phyloP scores from a whole-genome alignment of 768 basidiomycete genomes.

The Tulasnella sp. region DNA sequence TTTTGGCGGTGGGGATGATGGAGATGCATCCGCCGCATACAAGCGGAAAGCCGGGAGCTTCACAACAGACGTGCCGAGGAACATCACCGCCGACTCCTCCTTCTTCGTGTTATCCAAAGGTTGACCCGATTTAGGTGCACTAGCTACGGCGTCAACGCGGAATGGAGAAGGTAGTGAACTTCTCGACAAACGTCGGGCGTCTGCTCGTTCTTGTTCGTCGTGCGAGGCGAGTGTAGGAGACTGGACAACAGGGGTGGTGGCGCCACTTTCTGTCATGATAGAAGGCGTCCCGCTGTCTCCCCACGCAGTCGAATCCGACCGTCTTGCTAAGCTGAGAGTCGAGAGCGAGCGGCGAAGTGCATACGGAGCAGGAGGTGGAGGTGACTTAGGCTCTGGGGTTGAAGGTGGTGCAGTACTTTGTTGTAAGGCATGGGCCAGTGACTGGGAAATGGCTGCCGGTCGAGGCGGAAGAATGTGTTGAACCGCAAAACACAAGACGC shows the following conservation, averaged over 20 bases:
- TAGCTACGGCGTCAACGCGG: slow-evolving; percentile 37
- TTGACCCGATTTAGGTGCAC: slow-evolving; percentile 35
- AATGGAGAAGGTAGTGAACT: slow-evolving; percentile 6
- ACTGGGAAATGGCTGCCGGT: slow-evolving; percentile 31
- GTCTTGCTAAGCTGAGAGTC: slow-evolving; percentile 25
- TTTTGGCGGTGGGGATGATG: slow-evolving; percentile 45
- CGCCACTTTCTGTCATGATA: background rate
- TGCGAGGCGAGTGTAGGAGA: slow-evolving; percentile 58
- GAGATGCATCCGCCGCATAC: slow-evolving; percentile 28
- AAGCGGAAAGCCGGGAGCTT: slow-evolving; percentile 36
- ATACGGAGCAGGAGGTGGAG: slow-evolving; percentile 39
- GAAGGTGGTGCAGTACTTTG: background rate
- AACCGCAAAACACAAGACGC: slow-evolving; percentile 53
- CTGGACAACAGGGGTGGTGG: slow-evolving; percentile 34
- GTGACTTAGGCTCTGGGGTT: slow-evolving; percentile 32
- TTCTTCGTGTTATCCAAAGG: slow-evolving; percentile 31
- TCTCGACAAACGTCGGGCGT: background rate
- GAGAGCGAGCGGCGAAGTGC: slow-evolving; percentile 15
- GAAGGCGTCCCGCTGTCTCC: slow-evolving; percentile 12
- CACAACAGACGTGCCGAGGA: slow-evolving; percentile 37
- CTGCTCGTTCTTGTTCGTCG: slow-evolving; percentile 32
- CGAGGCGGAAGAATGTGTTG: slow-evolving; percentile 59
- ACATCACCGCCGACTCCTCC: slow-evolving; percentile 34
- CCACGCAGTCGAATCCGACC: slow-evolving; percentile 27
- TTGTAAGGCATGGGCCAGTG: slow-evolving; percentile 23